Percentiles rank a stretch among this genome's conserved stretches.
Evolutionary conservation across 306 rosid genomes (phyloP).

Genomic region (Urtica urens): DNA sequence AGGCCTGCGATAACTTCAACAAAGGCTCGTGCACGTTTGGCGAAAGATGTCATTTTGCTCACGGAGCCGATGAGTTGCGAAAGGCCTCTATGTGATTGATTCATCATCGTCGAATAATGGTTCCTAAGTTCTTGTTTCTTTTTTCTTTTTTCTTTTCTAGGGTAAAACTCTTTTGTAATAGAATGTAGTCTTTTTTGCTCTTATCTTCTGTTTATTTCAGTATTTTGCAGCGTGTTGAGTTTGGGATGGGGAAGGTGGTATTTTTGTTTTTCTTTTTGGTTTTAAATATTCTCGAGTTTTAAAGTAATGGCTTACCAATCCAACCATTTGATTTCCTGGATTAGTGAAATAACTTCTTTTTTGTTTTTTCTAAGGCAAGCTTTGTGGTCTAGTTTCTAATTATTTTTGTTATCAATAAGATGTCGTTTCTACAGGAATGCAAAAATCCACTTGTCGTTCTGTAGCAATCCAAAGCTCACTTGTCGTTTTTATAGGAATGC

Average conservation of each 20-base stretch:
- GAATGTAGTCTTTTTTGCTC: neutral
- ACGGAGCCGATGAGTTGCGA: slow-evolving; percentile 63
- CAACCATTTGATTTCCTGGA: too few relatives aligned
- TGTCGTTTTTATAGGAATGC: too few relatives aligned
- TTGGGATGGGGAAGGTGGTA: slow-evolving; percentile 2
- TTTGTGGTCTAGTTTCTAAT: too few relatives aligned
- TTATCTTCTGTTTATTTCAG: neutral
- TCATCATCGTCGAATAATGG: too few relatives aligned
- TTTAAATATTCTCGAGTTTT: neutral
- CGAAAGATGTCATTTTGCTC: slow-evolving; percentile 83
- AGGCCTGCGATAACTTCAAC: slow-evolving; percentile 56
- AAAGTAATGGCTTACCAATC: neutral
- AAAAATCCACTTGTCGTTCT: too few relatives aligned
- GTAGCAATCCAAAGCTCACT: too few relatives aligned
- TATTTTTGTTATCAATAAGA: too few relatives aligned
- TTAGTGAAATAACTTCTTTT: too few relatives aligned
- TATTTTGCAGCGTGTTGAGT: neutral
- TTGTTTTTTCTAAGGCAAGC: too few relatives aligned
- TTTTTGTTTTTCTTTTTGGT: too few relatives aligned
- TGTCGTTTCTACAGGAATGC: too few relatives aligned
- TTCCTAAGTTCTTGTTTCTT: neutral
- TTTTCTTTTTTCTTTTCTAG: slow-evolving; percentile 5
- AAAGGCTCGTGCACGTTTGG: slow-evolving; percentile 81
- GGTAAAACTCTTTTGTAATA: slow-evolving; percentile 8
- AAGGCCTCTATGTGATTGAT: slow-evolving; percentile 31